Base-by-base conservation (phyloP, 2,329 filamentous ascomycete species). In the Scytalidium lignicola region DNA sequence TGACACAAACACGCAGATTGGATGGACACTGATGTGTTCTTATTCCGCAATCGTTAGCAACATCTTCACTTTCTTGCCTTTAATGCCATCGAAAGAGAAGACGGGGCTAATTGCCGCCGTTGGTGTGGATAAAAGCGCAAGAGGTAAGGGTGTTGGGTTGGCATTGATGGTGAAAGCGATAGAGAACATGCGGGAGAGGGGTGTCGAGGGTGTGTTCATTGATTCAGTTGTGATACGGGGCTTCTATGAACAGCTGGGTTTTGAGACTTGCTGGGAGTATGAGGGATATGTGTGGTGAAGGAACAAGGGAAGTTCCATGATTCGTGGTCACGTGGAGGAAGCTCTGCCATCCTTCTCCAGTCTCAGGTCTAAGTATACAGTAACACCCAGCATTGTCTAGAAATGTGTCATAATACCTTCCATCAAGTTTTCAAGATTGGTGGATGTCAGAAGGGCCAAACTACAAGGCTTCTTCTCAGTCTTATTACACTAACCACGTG, bases 81-180 rank as follows among this genome's bases (percentile, higher is more conserved):
- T 71, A 2, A 52, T 56, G 44, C 56, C 55, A 22, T 65, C 66
- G 29, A 65, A 65, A 17, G 62, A 66, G 4, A 65, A 68, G 12
- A 73, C 70, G 0, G 72, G 71, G 0, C 51, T 74, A 18, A 73
- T 74, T 32, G 70, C 66, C 6, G 71, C 67, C 45, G 70, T 74
- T 5, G 71, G 71, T 5, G 67, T 74, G 13, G 67, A 73, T 55
- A 50, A 57, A 10, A 57, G 53, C 7, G 62, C 64, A 18, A 64
- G 71, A 13, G 65, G 65, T 4, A 63, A 62, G 22, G 71, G 71
- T 5, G 60, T 73, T 19, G 69, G 70, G 9, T 56, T 73, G 40
- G 68, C 67, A 20, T 56, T 76, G 46, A 49, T 75, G 41, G 67
- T 67, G 15, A 65, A 69, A 53, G 70, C 72, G 17, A 63, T 73